Evolutionary conservation across 1,284 basidiomycete genomes (phyloP).

Genomic region (Mycena citricolor): DNA sequence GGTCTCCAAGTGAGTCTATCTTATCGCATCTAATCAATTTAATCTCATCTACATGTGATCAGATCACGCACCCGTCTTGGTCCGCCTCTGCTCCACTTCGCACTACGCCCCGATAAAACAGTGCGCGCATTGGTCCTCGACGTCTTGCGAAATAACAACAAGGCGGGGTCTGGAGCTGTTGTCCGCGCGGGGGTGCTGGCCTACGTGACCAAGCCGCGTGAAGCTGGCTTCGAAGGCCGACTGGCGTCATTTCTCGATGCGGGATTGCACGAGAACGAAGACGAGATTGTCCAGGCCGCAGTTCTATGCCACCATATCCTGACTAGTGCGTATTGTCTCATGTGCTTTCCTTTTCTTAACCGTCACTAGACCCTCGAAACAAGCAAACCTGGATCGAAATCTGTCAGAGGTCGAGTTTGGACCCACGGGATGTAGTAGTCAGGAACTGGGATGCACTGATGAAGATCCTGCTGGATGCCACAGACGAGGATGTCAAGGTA

Average conservation of each 20-base stretch:
- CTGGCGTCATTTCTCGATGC: slow-evolving; percentile 18
- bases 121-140: slow-evolving; percentile 16
- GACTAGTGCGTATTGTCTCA: slow-evolving; percentile 12
- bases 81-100: slow-evolving; percentile 15
- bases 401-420: slow-evolving; percentile 64
- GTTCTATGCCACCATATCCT: slow-evolving; percentile 20
- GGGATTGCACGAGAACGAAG: slow-evolving; percentile 17
- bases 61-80: slow-evolving; percentile 17
- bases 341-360: slow-evolving; percentile 5
- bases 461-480: slow-evolving; percentile 47
- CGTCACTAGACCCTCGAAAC: slow-evolving; percentile 46
- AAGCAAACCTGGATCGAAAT: slow-evolving; percentile 83
- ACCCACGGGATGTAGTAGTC: slow-evolving; percentile 65
- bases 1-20: too few relatives aligned
- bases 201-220: slow-evolving; percentile 10
- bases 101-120: slow-evolving; percentile 17
- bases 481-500: slow-evolving; percentile 46
- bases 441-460: slow-evolving; percentile 52
- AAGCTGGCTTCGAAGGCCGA: slow-evolving; percentile 13
- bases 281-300: slow-evolving; percentile 12
- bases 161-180: slow-evolving; percentile 15
- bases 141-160: slow-evolving; percentile 13
- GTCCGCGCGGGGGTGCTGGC: slow-evolving; percentile 13
- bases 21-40: too few relatives aligned
- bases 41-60: too few relatives aligned